Conservation (phyloP, 352 stramenopile genomes). For the Globisporangium acanthophoron region DNA sequence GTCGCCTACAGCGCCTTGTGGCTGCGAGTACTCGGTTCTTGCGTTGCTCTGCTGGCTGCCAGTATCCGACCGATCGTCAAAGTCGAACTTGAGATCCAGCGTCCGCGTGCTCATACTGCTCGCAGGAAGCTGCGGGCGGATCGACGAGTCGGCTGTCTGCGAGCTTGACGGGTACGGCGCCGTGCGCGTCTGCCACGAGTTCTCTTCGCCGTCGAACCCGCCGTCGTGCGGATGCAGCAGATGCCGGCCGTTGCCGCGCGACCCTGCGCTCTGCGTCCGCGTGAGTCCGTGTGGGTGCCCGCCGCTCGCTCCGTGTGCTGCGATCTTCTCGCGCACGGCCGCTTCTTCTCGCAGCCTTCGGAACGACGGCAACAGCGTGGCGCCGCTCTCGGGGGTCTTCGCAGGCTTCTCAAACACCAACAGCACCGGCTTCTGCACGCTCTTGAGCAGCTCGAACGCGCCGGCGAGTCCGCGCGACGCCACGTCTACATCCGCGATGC, state of each 20-base stretch:
- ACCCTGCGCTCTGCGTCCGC: conserved; percentile 21
- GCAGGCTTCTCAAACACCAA: conserved; percentile 60
- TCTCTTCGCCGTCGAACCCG: not conserved
- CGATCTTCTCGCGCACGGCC: not conserved
- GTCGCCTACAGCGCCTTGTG: not conserved
- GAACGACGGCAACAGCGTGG: conserved; percentile 44
- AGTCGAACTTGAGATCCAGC: conserved; percentile 9
- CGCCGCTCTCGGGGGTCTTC: conserved; percentile 3
- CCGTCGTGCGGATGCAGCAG: not conserved
- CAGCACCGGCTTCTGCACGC: conserved; percentile 71
- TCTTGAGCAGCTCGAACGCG: conserved; percentile 74
- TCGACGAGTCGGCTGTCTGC: conserved; percentile 4
- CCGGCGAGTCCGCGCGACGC: conserved; percentile 62
- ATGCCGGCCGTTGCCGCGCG: not conserved
- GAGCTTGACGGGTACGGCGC: conserved; percentile 4
- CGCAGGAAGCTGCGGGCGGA: conserved; percentile 12
- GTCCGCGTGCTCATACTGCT: conserved; percentile 19
- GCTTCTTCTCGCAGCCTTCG: conserved; percentile 45
- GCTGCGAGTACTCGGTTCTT: not conserved
- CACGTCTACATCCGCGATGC: conserved; percentile 66
- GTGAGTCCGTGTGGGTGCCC: conserved; percentile 17
- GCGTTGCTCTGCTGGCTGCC: conserved; percentile 14
- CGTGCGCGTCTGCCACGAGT: conserved; percentile 15
- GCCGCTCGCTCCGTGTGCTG: conserved; percentile 14
- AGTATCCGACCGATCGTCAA: conserved; percentile 9